These are phyloP conservation scores for Aspergillus diversus DNA, from an alignment of 495 filamentous ascomycete genomes.

Conservation along the genomic window DNA sequence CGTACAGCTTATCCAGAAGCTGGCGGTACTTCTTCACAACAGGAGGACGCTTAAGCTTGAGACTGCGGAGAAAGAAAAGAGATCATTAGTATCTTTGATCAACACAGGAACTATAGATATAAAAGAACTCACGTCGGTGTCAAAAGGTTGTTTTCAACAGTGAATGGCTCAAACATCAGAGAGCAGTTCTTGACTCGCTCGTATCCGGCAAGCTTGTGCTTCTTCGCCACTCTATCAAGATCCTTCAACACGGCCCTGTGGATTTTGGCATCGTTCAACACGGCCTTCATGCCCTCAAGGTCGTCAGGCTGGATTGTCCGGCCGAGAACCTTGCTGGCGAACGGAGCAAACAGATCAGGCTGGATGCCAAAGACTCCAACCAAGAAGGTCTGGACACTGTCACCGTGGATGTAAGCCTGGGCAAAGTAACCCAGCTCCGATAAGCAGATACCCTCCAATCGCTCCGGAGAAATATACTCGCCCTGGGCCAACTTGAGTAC, in stretches of 20 bases:
- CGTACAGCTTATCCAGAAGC: conserved; percentile 81
- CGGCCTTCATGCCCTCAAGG: conserved; percentile 64
- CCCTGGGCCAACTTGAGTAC: conserved; percentile 97
- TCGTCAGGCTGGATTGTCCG: conserved; percentile 65
- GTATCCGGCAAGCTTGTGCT: conserved; percentile 85
- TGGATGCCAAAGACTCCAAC: conserved; percentile 88
- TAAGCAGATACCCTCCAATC: conserved; percentile 91
- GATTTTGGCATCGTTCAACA: conserved; percentile 67
- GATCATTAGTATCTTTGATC: conserved; percentile 38
- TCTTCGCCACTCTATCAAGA: conserved; percentile 78
- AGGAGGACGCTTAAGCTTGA: conserved; percentile 94
- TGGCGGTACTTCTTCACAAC: conserved; percentile 75
- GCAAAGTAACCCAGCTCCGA: conserved; percentile 75
- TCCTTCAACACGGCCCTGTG: conserved; percentile 75
- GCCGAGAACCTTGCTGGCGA: conserved; percentile 74
- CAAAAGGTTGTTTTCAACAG: conserved; percentile 89
- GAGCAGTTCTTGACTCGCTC: conserved; percentile 78
- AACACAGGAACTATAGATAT: neutral
- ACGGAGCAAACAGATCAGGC: conserved; percentile 78
- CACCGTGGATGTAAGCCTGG: conserved; percentile 89
- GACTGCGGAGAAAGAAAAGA: conserved; percentile 48
- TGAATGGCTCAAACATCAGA: conserved; percentile 86
- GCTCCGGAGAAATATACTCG: conserved; percentile 97
- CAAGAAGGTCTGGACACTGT: conserved; percentile 79
- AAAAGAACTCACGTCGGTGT: conserved; percentile 88